Evolutionary conservation across 1,139 yeast genomes (phyloP).

Genomic region (Yamadazyma taylorii): DNA sequence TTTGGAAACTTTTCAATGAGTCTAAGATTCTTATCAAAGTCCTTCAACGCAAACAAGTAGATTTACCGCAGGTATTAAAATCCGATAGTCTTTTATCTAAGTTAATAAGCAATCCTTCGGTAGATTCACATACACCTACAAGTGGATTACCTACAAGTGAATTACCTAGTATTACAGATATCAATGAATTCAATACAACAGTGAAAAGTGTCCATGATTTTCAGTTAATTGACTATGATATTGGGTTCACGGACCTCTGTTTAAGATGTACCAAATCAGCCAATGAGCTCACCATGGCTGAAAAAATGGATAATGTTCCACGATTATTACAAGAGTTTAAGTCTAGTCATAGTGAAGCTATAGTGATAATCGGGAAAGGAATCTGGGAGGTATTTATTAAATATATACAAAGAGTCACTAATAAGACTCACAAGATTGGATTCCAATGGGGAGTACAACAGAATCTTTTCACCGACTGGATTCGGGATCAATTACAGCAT

Average conservation of each 20-base stretch:
- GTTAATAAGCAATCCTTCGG: constrained; percentile 5
- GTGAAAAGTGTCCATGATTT: constrained; percentile 57
- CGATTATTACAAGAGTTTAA: constrained; percentile 49
- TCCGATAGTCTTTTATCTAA: constrained; percentile 2
- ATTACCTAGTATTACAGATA: no score
- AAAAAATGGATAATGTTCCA: constrained; percentile 59
- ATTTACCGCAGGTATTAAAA: constrained; percentile 2
- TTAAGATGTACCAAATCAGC: constrained; percentile 64
- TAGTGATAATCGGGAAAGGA: constrained; percentile 73
- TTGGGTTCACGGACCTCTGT: constrained; percentile 76
- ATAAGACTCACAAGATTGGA: constrained; percentile 7
- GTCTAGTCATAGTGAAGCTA: constrained; percentile 34
- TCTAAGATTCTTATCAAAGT: constrained; percentile 43
- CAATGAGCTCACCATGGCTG: constrained; percentile 50
- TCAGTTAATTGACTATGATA: constrained; percentile 40
- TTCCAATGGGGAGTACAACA: constrained; percentile 58
- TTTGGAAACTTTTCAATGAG: constrained; percentile 67
- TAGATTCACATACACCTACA: no score
- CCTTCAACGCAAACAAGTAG: constrained; percentile 6
- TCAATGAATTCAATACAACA: background rate
- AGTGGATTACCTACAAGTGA: no score
- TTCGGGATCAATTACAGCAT: constrained; percentile 7
- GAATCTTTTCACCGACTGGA: constrained; percentile 16
- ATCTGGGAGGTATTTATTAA: constrained; percentile 67
- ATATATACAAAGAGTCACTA: constrained; percentile 22